Evolutionary conservation across 208 protist species (phyloP).

Genomic region (Blechomonas ayalai): DNA sequence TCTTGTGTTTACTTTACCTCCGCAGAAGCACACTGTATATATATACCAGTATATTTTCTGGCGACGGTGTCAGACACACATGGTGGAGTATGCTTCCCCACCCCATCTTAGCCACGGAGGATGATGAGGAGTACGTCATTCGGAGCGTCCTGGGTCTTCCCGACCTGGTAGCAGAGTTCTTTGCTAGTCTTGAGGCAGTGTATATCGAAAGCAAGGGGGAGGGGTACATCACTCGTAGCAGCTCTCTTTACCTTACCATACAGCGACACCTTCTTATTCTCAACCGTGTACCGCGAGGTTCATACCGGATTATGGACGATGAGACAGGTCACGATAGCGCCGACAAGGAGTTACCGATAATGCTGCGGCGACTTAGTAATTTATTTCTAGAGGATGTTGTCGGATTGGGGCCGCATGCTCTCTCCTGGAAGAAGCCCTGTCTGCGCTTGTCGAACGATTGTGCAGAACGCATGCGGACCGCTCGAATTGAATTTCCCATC

Average conservation of each 20-base stretch:
- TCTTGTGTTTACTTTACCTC: too few relatives aligned
- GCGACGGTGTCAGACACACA: too few relatives aligned
- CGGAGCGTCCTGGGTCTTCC: slow-evolving; percentile 52
- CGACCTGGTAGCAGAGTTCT: slow-evolving; percentile 52
- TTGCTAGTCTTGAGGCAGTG: slow-evolving; percentile 52
- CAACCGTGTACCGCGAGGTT: slow-evolving; percentile 18
- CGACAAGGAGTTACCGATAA: slow-evolving; percentile 56
- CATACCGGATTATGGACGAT: slow-evolving; percentile 27
- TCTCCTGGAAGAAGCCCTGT: slow-evolving; percentile 67
- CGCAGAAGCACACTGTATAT: too few relatives aligned
- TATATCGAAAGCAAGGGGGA: slow-evolving; percentile 42
- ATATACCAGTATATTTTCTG: too few relatives aligned
- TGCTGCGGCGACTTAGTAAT: slow-evolving; percentile 48
- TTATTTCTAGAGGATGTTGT: slow-evolving; percentile 75
- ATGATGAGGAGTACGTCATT: slow-evolving; percentile 77
- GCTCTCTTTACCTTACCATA: slow-evolving; percentile 52
- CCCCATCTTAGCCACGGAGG: slow-evolving; percentile 81
- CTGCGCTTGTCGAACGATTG: slow-evolving; percentile 65
- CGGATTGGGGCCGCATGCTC: slow-evolving; percentile 47
- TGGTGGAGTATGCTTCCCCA: slow-evolving; percentile 52
- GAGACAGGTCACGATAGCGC: not conserved
- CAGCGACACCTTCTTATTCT: slow-evolving; percentile 50
- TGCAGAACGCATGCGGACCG: slow-evolving; percentile 46
- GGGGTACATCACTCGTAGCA: slow-evolving; percentile 30
- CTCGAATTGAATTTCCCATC: slow-evolving; percentile 50